Base-by-base conservation (phyloP, 768 basidiomycete genomes). In the Dentipellis fragilis region DNA sequence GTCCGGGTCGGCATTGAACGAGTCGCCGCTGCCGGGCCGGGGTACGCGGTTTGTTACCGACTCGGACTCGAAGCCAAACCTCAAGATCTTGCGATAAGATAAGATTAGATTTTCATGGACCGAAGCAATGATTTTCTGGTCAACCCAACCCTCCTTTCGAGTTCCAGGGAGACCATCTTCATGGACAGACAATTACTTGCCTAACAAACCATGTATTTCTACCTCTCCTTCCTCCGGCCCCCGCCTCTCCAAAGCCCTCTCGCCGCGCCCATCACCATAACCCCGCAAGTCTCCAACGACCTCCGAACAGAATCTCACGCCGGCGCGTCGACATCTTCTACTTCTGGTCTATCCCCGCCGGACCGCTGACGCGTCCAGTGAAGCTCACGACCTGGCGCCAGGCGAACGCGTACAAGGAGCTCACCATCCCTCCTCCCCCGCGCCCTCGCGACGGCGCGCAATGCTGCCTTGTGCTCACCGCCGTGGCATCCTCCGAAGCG, bases 281-380 rank as follows among this genome's bases (percentile, higher is more conserved):
- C 84, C 2, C 90, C 89, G 0, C 92, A 94, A 67, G 80, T 96
- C 57, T 82, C 85, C 34, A 95, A 96, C 67, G 93, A 95, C 62
- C 77, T 95, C 21, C 80, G 93, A 35, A 95, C 93, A 36, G 92
- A 93, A 66, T 70, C 75, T 1, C 81, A 75, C 62, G 63, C 71
- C 10, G 69, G 66, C 16, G 67, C 76, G 74, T 79, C 55, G 84
- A 90, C 57, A 78, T 95, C 38, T 85, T 72, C 65, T 92, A 84
- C 65, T 70, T 78, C 22, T 94, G 91, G 91, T 65, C 67, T 36
- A 16, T 52, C 47, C 12, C 45, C 34, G 52, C 56, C 23, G 48
- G 34, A 17, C 49, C 52, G n/a, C 51, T 70, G 52, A 79, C 79
- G 1, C 71, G 69, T 46, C 76, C 78, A 0, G 57, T 59, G 16